Conservation (phyloP, 768 basidiomycete genomes). For the Tulasnella sp. region DNA sequence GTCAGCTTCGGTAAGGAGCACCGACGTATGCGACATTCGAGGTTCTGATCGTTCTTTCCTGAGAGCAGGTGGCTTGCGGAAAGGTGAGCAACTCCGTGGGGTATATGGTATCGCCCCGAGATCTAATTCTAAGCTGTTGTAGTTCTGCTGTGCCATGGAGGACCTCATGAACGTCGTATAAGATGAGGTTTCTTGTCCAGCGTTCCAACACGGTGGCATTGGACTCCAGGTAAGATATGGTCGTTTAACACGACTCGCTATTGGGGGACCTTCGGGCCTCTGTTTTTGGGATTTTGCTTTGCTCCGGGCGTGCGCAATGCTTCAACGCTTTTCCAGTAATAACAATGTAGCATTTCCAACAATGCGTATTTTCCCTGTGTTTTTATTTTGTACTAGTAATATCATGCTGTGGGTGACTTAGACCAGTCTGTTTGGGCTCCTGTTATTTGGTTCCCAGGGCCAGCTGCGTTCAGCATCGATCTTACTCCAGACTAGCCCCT, state of each 20-base stretch:
- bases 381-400: constrained; percentile 1
- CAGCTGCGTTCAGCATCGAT: not conserved
- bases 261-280: not conserved
- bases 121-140: constrained; percentile 19
- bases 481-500: not conserved
- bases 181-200: constrained; percentile 23
- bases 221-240: not conserved
- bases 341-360: constrained; percentile 15
- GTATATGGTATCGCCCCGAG: not conserved
- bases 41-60: not conserved
- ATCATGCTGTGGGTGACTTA: not conserved
- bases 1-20: constrained; percentile 51
- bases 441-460: not conserved
- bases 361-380: not conserved
- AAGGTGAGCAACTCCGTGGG: constrained; percentile 58
- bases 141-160: constrained; percentile 91
- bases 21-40: constrained; percentile 3
- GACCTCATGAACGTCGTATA: constrained; percentile 92
- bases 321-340: constrained; percentile 1
- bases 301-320: not conserved
- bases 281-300: not conserved
- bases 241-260: constrained; percentile 1
- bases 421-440: not conserved
- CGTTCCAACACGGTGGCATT: not conserved
- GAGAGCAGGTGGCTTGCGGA: constrained; percentile 77